phyloP scores from a whole-genome alignment of 352 stramenopile species.

The Phytophthora sp. region DNA sequence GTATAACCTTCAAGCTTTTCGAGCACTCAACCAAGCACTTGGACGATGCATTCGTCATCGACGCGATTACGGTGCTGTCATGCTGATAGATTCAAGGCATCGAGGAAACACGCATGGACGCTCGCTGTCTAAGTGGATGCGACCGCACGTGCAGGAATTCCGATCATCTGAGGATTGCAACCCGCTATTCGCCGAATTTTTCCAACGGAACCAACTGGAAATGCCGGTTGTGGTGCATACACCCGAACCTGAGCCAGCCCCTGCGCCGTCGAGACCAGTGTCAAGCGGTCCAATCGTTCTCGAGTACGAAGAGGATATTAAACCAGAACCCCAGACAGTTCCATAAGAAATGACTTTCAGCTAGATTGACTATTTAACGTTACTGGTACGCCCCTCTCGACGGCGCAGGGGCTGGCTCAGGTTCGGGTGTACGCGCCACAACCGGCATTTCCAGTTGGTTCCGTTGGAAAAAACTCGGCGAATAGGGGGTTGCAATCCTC shows the following conservation, averaged over 20 bases:
- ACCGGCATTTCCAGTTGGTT: constrained; percentile 50
- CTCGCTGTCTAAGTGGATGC: constrained; percentile 81
- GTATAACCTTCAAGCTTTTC: constrained; percentile 97
- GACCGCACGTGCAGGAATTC: constrained; percentile 71
- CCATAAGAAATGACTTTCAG: constrained; percentile 1
- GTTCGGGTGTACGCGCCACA: constrained; percentile 10
- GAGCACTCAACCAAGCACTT: constrained; percentile 99
- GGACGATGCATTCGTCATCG: constrained; percentile 98
- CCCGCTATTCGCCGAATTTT: constrained; percentile 58
- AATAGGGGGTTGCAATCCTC: constrained; percentile 57
- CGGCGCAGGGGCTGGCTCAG: neutral
- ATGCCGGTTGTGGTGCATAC: constrained; percentile 27
- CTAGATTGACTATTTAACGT: too few species aligned
- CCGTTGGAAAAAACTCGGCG: constrained; percentile 57
- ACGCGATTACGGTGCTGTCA: constrained; percentile 96
- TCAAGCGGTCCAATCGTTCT: constrained; percentile 33
- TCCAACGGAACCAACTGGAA: constrained; percentile 55
- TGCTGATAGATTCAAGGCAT: constrained; percentile 94
- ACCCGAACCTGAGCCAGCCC: constrained; percentile 3
- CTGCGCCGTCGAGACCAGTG: neutral
- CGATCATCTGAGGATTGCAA: constrained; percentile 52
- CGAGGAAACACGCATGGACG: constrained; percentile 51
- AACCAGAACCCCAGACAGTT: constrained; percentile 5
- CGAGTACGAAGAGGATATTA: constrained; percentile 47
- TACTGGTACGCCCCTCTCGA: too few species aligned